These are phyloP conservation scores for Crithidia brevicula DNA, from an alignment of 208 protist genomes.

Conservation along the genomic window DNA sequence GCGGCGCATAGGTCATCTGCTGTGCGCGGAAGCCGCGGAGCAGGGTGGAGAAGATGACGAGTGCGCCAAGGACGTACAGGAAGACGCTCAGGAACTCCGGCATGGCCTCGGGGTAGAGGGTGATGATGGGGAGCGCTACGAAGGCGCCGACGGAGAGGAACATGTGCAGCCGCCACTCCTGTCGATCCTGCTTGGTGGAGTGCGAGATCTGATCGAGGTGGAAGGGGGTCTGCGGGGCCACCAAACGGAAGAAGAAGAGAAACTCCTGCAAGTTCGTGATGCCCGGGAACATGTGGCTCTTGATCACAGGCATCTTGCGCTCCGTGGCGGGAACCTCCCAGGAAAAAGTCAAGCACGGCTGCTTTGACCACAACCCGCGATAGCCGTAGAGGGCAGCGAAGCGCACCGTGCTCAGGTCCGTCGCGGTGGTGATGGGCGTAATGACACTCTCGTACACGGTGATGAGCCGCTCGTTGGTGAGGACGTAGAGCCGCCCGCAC, in stretches of 20 bases:
- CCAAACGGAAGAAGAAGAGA: conserved; percentile 47
- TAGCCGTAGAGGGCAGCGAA: conserved; percentile 61
- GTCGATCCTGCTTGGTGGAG: conserved; percentile 35
- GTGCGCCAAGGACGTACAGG: conserved; percentile 38
- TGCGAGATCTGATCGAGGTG: conserved; percentile 34
- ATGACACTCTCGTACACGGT: conserved; percentile 54
- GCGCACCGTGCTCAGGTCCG: conserved; percentile 43
- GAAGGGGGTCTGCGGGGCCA: conserved; percentile 40
- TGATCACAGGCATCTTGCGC: conserved; percentile 60
- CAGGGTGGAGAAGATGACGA: conserved; percentile 34
- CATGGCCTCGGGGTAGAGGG: conserved; percentile 49
- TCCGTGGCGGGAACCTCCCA: conserved; percentile 66
- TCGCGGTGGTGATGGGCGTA: conserved; percentile 42
- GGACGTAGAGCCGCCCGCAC: conserved; percentile 49
- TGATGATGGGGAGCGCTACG: conserved; percentile 45
- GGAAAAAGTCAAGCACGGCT: conserved; percentile 50
- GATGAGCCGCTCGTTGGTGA: conserved; percentile 60
- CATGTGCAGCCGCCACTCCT: conserved; percentile 52
- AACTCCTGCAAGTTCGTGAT: conserved; percentile 48
- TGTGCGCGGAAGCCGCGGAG: conserved; percentile 41
- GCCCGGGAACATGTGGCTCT: conserved; percentile 53
- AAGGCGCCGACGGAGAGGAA: conserved; percentile 37
- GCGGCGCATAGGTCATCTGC: conserved; percentile 46
- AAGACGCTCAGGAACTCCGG: conserved; percentile 39
- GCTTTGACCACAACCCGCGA: conserved; percentile 21